These are phyloP conservation scores for Oryza meyeriana DNA, from an alignment of 176 grass and related monocot species.

Conservation along the genomic window DNA sequence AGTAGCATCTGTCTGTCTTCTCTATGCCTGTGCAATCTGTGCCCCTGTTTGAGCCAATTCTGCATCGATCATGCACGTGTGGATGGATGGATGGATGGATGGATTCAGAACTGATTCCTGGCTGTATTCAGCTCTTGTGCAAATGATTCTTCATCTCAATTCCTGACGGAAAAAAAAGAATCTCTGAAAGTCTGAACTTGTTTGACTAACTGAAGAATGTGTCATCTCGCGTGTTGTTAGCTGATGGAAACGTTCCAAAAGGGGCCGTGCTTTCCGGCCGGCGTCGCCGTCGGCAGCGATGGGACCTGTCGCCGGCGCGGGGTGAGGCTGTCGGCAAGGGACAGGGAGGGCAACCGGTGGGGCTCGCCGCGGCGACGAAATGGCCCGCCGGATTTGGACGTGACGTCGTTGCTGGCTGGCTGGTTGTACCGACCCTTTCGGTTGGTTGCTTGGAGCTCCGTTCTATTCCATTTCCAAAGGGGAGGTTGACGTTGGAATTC, in stretches of 20 bases:
- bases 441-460: conserved; percentile 14
- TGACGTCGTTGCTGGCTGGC: neutral
- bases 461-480: neutral
- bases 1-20: neutral
- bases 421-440: too few species aligned
- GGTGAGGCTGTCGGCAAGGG: conserved; percentile 50
- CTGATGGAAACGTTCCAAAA: neutral
- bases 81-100: neutral
- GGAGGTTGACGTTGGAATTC: conserved; percentile 12
- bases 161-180: neutral
- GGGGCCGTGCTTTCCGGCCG: neutral
- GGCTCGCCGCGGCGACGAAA: conserved; percentile 26
- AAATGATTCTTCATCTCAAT: neutral
- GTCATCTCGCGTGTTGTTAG: neutral
- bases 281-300: conserved; percentile 39
- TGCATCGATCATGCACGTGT: neutral
- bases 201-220: neutral
- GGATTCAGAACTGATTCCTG: neutral
- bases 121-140: neutral
- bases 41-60: neutral
- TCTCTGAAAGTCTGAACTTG: neutral
- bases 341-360: conserved; percentile 46
- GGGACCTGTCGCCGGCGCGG: conserved; percentile 13
- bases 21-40: neutral
- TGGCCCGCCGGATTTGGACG: neutral